A percentile compares a stretch with the other conserved stretches of the same genome.
These are phyloP conservation scores for Pyrenopolyporus hunteri DNA, from an alignment of 495 filamentous ascomycete species.

Conservation along the genomic window DNA sequence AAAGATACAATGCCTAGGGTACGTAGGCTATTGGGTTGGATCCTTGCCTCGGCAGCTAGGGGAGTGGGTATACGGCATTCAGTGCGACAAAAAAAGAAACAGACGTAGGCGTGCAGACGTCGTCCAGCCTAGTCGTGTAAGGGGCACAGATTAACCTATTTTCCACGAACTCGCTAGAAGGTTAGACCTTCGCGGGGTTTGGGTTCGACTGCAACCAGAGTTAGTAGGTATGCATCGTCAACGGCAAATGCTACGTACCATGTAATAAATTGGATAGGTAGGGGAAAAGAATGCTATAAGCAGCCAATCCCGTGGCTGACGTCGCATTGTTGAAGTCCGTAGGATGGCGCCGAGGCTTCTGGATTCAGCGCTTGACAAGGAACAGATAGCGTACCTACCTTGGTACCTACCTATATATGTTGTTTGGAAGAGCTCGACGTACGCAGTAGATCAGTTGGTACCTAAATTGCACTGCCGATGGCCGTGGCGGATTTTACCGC, in stretches of 20 bases:
- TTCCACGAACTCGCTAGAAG: no score
- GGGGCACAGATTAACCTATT: no score
- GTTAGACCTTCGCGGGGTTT: no score
- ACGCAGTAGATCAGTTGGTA: slow-evolving; percentile 7
- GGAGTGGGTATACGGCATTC: no score
- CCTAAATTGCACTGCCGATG: slow-evolving; percentile 18
- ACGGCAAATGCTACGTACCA: background rate
- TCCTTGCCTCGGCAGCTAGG: no score
- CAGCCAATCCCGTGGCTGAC: slow-evolving; percentile 3
- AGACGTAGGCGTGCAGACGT: no score
- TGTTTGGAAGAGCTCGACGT: no score
- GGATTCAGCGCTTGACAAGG: slow-evolving; percentile 10
- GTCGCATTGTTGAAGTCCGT: slow-evolving; percentile 4
- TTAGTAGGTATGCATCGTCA: background rate
- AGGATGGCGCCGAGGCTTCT: slow-evolving; percentile 25
- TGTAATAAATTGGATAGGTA: background rate
- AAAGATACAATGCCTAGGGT: background rate
- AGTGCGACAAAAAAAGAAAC: no score
- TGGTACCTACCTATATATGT: no score
- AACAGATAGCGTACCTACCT: background rate
- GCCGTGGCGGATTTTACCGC: slow-evolving; percentile 5
- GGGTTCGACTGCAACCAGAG: no score
- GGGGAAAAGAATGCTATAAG: background rate
- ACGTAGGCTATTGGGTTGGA: no score
- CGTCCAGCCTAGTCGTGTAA: no score